Evolutionary conservation across 768 basidiomycete species (phyloP), one percentile per base, ranked within the genome.

Genomic region (Trametes sanguinea): DNA sequence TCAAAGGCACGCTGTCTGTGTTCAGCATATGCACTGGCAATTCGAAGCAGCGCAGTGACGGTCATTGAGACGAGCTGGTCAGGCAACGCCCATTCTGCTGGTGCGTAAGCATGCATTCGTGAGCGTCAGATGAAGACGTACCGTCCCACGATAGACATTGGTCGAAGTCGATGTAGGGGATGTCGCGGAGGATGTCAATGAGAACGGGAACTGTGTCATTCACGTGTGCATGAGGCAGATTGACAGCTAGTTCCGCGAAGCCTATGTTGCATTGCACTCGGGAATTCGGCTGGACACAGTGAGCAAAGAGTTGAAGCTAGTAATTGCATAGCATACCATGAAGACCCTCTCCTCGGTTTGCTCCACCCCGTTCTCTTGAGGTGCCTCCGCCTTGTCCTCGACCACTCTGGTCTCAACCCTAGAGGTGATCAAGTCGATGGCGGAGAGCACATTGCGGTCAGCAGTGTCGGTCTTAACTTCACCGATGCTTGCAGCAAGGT

Each of bases 11-110:
- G 74, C 13, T 78, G 76, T 14, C 82, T 77, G 65, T 85, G 80
- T 53, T 81, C 74, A 0, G 76, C 72, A 73, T 87, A 79, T 16
- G 76, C 71, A 46, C 79, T 82, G 22, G 89, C 85, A 22, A 93
- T 76, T 54, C 84, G 80, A 47, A 95, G 78, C 7, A 94, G 76
- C 10, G 92, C 89, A 4, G 88, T 89, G 27, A 92, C 82, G 3
- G 87, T 92, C 1, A 89, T 86, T 69, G 81, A 90, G 1, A 91
- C 87, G 43, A 95, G 82, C 69, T 94, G 90, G 73, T 95, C 91
- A 40, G 94, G 88, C 35, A 92, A 79, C 2, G 92, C 83, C 92
- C 92, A 94, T 65, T 92, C 93, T 94, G 61, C 30, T 6, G 10
- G 5, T 13, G 7, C 6, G 29, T 59, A 9, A 29, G 37, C 11